Evolutionary conservation across 306 rosid genomes (phyloP), one percentile per base, ranked within the genome.

Genomic region (Malus fusca): DNA sequence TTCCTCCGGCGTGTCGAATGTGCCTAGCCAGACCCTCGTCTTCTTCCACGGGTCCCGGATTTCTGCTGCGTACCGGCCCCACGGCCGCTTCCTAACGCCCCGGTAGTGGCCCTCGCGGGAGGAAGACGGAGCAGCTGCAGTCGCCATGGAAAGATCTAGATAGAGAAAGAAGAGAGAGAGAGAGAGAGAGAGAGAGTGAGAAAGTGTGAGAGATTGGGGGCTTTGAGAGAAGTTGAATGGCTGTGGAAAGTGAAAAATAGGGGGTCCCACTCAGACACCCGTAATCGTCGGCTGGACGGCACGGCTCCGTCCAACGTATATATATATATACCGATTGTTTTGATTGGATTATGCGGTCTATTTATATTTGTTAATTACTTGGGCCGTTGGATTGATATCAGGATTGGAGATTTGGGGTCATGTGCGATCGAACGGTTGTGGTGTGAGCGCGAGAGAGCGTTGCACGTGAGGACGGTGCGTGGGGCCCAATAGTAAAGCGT

Each of bases 11-110:
- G 99, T 95, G 73, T 95, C 99, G 66, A 95, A 95, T 35, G 99
- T 95, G 6, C 99, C 99, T 8, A 95, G 42, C 99, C 99, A 95
- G 15, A 95, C 99, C 22, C 99, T 83, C 0, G 99, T 95, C 60
- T 95, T 95, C 88, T 95, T 95, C 99, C 99, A 95, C 0, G 99
- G 99, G 58, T 95, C 99, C 4, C 99, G 86, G 33, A 95, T 95
- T 86, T 95, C 99, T 0, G 99, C 99, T 0, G 99, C 99, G 81
- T 95, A 95, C 21, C 99, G 90, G 3, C 99, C 99, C 99, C 99
- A 95, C 0, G 99, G 99, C 74, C 99, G 76, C 96, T 95, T 95
- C 3, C 99, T 58, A 0, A 95, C 99, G 0, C 99, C 99, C 72
- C 99, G 81, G 87, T 89, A 95, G 84, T 90, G 97, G 10, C 90